Base-by-base conservation (phyloP, 306 rosid species). In the Prinsepia uniflora region DNA sequence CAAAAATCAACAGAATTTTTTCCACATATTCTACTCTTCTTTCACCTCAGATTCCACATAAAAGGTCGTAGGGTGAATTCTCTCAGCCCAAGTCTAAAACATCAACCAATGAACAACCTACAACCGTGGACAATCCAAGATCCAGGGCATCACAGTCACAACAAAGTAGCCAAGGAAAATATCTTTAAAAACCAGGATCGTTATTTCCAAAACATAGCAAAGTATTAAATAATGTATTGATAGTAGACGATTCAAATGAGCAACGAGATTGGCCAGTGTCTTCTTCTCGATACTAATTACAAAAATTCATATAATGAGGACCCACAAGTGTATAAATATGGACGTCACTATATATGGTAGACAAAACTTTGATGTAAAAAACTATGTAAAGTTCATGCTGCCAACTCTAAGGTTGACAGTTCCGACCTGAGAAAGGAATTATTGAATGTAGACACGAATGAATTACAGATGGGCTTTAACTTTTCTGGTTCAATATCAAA, bases 351-450 rank as follows among this genome's bases (percentile, higher is more conserved):
- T 8, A 36, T 60, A 9, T 15, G 45, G 65, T 34, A 30, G 4
- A 15, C 17, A 36, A 58, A 22, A 36, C 65, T 15, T 60, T 39
- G 22, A 7, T 60, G 44, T 44, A 14, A 30, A 30, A 30, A 30
- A 30, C 36, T 3, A 30, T 3, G 36, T 30, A 30, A 20, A 68
- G 64, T 47, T 52, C n/a, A 69, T 40, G 72, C 63, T 55, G 64
- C 74, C 64, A 69, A 41, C 8, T 17, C 56, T 66, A 74, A 55
- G 68, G 22, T 63, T 47, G 62, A 79, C 53, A 69, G 17, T 22
- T 57, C 72, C 19, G 66, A 63, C 49, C 72, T 36, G 66, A 63
- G 43, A 34, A 56, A 54, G 63, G 43, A 49, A 47, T 47, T 44
- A 60, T 61, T 6, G 44, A 22, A 39, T 8, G 39, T 54, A 24